phyloP scores from a whole-genome alignment of 1,139 yeast genomes.

The Fermentozyma sake region DNA sequence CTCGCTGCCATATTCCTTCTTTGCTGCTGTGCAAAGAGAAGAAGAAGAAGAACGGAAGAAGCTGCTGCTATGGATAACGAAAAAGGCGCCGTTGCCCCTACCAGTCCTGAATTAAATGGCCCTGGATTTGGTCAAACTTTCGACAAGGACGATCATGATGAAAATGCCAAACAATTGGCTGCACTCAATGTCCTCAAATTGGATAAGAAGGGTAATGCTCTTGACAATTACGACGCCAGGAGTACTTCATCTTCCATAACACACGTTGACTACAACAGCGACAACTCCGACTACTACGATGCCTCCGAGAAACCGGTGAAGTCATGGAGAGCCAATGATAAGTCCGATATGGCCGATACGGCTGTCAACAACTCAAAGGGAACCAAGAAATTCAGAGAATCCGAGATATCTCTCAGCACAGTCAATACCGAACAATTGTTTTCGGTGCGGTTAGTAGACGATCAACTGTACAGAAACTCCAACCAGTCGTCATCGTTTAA shows the following conservation, averaged over 20 bases:
- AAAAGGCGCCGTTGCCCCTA: constrained; percentile 5
- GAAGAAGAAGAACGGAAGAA: constrained; percentile 32
- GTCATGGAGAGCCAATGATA: constrained; percentile 70
- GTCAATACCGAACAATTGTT: constrained; percentile 82
- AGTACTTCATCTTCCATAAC: constrained; percentile 33
- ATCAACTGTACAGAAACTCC: constrained; percentile 31
- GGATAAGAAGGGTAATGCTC: constrained; percentile 20
- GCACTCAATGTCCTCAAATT: constrained; percentile 50
- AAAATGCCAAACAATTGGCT: constrained; percentile 41
- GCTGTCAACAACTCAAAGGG: constrained; percentile 15
- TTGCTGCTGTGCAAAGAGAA: constrained; percentile 52
- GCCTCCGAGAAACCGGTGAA: constrained; percentile 43
- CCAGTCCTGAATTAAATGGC: constrained; percentile 30
- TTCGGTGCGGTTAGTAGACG: constrained; percentile 73
- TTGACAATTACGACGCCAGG: constrained; percentile 14
- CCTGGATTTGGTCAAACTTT: constrained; percentile 33
- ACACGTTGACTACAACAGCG: constrained; percentile 32
- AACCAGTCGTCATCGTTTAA: constrained; percentile 24
- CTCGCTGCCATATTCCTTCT: constrained; percentile 47
- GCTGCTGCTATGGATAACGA: constrained; percentile 33
- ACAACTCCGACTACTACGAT: constrained; percentile 24
- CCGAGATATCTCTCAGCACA: constrained; percentile 72
- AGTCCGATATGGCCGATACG: constrained; percentile 16
- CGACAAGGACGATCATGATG: constrained; percentile 25
- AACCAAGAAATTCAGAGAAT: constrained; percentile 35